Conservation (phyloP, 2,329 filamentous ascomycete genomes). For the Sclerotiophoma versabilis region DNA sequence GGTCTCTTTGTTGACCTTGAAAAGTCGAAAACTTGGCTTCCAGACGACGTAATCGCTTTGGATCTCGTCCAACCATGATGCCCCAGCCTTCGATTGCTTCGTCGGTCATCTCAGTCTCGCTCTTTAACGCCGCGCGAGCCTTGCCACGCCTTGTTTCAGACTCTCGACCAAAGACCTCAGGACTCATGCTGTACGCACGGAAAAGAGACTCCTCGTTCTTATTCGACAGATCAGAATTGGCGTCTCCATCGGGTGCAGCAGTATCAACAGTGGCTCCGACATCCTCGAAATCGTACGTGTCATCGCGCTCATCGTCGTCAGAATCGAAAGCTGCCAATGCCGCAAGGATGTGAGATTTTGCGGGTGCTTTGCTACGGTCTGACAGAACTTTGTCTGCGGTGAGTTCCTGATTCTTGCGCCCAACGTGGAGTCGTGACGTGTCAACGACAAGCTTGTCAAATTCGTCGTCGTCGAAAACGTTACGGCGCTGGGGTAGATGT, state of each 20-base stretch:
- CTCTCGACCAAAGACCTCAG: conserved; percentile 74
- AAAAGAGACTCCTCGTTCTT: conserved; percentile 76
- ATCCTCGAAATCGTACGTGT: conserved; percentile 93
- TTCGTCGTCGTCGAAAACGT: conserved; percentile 77
- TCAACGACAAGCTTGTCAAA: conserved; percentile 75
- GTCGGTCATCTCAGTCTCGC: conserved; percentile 87
- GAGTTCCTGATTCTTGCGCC: conserved; percentile 68
- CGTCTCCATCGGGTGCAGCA: conserved; percentile 55
- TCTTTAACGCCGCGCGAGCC: conserved; percentile 69
- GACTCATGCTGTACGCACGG: conserved; percentile 70
- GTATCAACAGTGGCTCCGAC: conserved; percentile 87
- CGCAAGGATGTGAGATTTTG: conserved; percentile 86
- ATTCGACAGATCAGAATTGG: conserved; percentile 64
- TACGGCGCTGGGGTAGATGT: conserved; percentile 65
- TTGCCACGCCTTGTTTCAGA: conserved; percentile 71
- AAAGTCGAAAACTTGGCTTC: conserved; percentile 74
- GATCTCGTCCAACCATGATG: conserved; percentile 79
- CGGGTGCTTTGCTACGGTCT: conserved; percentile 69
- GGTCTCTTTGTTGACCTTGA: conserved; percentile 68
- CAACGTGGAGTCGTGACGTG: conserved; percentile 75
- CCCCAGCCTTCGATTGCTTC: conserved; percentile 95
- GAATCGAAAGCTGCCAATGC: conserved; percentile 89
- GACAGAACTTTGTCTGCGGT: conserved; percentile 77
- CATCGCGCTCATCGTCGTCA: conserved; percentile 95
- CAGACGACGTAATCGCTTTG: conserved; percentile 70